A percentile compares a stretch with the other conserved stretches of the same genome.
Evolutionary conservation across 305 asterid genomes (phyloP).

Genomic region (Ruellia speciosa): DNA sequence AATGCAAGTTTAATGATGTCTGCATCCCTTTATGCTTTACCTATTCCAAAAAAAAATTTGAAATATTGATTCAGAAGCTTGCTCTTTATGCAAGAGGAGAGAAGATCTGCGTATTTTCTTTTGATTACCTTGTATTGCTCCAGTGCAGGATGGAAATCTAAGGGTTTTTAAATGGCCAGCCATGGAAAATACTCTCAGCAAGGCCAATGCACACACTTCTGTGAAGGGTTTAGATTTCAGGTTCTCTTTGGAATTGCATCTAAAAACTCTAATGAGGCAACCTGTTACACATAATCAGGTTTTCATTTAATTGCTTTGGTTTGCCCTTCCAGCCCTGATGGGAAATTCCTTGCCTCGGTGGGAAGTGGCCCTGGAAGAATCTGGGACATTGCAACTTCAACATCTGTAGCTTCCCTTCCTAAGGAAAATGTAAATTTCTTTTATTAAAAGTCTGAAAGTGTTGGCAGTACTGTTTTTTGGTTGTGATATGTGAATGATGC

Average conservation of each 20-base stretch:
- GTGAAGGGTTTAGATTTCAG: slow-evolving; percentile 93
- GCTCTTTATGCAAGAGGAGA: slow-evolving; percentile 2
- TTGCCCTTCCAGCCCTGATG: slow-evolving; percentile 66
- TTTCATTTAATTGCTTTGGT: slow-evolving; percentile 22
- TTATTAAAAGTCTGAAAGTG: neutral
- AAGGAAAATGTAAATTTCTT: slow-evolving; percentile 51
- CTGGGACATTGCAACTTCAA: slow-evolving; percentile 60
- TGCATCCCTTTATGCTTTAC: neutral
- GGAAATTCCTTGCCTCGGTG: slow-evolving; percentile 76
- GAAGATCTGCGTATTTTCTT: slow-evolving; percentile 9
- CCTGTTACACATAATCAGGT: neutral
- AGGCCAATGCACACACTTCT: slow-evolving; percentile 56
- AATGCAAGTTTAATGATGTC: neutral
- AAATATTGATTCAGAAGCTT: neutral
- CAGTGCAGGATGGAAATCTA: slow-evolving; percentile 86
- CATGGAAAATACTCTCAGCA: slow-evolving; percentile 58
- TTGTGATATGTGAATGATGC: neutral
- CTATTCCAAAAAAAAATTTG: slow-evolving; percentile 2
- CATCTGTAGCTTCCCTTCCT: slow-evolving; percentile 54
- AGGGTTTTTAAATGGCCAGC: slow-evolving; percentile 84
- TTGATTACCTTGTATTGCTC: slow-evolving; percentile 35
- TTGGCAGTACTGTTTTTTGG: neutral
- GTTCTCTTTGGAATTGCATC: slow-evolving; percentile 29
- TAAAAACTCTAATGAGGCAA: slow-evolving; percentile 13
- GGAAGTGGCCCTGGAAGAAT: slow-evolving; percentile 88